phyloP scores from a whole-genome alignment of 257 asterid species.

The Leptodermis oblonga region DNA sequence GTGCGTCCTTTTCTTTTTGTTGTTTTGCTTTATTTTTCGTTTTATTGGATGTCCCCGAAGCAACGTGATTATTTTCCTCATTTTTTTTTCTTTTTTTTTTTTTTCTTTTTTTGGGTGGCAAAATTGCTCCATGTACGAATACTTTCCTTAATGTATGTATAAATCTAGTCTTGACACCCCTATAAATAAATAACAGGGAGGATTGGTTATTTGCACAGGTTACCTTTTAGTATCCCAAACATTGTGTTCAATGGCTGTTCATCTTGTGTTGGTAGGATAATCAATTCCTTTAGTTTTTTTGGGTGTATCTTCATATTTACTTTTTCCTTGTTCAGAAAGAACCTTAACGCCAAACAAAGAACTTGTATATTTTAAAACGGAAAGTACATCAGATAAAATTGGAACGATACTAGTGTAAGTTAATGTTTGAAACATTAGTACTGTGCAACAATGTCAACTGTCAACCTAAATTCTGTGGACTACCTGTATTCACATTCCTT shows the following conservation, averaged over 20 bases:
- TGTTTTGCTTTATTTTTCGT: no score
- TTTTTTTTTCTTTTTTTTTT: background rate
- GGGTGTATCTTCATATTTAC: no score
- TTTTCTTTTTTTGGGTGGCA: background rate
- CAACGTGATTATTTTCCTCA: no score
- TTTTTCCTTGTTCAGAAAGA: no score
- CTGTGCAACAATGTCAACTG: background rate
- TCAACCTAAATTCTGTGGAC: slow-evolving; percentile 26
- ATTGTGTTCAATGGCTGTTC: background rate
- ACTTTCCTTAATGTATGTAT: background rate
- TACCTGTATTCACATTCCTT: slow-evolving; percentile 10
- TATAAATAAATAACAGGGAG: background rate
- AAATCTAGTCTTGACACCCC: background rate
- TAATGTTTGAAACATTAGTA: no score
- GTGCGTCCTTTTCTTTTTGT: no score
- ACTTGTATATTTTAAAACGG: no score
- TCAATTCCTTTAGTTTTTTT: no score
- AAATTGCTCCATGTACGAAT: background rate
- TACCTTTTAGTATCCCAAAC: background rate
- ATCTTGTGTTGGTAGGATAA: background rate
- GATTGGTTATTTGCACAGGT: background rate
- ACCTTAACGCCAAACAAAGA: no score
- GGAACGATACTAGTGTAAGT: no score
- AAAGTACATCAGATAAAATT: no score
- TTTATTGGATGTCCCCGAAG: background rate